Base-by-base conservation (phyloP, 2,329 filamentous ascomycete species). In the Cladosporium sp. region DNA sequence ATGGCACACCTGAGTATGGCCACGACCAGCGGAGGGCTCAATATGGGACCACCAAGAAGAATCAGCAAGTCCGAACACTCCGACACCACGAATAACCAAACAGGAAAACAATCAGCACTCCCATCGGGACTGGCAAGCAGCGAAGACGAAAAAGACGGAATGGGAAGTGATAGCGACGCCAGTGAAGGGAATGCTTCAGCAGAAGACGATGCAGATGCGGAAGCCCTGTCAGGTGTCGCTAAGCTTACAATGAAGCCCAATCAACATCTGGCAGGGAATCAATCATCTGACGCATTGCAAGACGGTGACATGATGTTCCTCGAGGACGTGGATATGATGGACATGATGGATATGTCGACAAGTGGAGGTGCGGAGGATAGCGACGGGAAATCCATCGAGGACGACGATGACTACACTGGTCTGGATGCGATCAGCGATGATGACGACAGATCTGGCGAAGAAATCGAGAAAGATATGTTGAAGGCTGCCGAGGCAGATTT, bases 371-470 rank as follows among this genome's bases (percentile, higher is more conserved):
- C 63, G 17, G 38, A 57, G 17, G 58, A 60, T 6, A 65, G 65
- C 11, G 45, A 58, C n/a, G 62, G 58, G n/a, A 56, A 56, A 22
- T 45, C 42, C 7, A 30, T 56, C 22, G 54, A 56, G 34, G 61
- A 64, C 19, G 56, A 61, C 34, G 66, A 71, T 9, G 69, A 68
- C 45, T 72, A 72, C 52, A 66, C 59, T 17, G 71, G 50, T 4
- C 62, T 72, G 20, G 66, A 71, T 28, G 64, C 67, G 9, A 65
- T 70, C 19, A 71, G 69, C 58, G 68, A 71, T 47, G 64, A 63
- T 49, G 47, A 51, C 20, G 66, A 68, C 12, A 58, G 51, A 50
- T 64, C 61, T 45, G 64, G 64, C n/a, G 66, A 65, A 14, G 64
- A 66, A n/a, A 65, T 67, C 22, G 63, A 65, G 12, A 63, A 65